Base-by-base conservation (phyloP, 2,329 filamentous ascomycete species). In the Madurella fahalii region DNA sequence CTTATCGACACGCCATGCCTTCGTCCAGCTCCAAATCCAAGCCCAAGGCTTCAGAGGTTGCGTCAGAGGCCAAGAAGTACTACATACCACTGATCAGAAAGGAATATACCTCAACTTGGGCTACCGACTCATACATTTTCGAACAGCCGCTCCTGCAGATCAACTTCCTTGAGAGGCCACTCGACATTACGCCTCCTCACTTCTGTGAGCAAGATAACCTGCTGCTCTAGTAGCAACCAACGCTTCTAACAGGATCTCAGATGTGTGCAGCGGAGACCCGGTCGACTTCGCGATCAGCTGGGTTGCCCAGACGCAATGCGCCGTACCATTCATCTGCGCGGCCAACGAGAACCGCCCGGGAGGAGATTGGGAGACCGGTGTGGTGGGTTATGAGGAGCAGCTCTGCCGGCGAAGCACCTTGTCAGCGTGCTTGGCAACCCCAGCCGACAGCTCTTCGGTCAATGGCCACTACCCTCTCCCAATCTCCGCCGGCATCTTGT, bases 331-430 rank as follows among this genome's bases (percentile, higher is more conserved):
- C 55, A 81, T 90, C 58, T 89, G 86, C 61, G 81, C 84, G 52
- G 88, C 88, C 46, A 89, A 91, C 70, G 87, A 91, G 67, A 87
- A 86, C 65, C 78, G 86, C 39, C 79, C 87, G 0, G 88, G 88
- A 9, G 88, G 88, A n/a, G 87, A 91, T 66, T 92, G 88, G 88
- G 87, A 90, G 52, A 68, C 75, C 37, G 80, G 79, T 9, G 72
- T 80, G 12, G 76, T 81, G 61, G 82, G 82, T 32, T 84, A 83
- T 50, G 84, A 88, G 72, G 88, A 91, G 69, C 85, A 85, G 61
- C 79, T 92, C 39, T 89, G 87, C 64, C 79, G 87, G 57, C 78
- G 88, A 62, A 89, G 86, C 72, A 90, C 86, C 59, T 79, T 92
- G 34, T 85, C 85, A 5, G 83, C 85, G 16, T 83, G 84, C 2